Evolutionary conservation across 129 eudicot species (phyloP), one percentile per base, ranked within the genome.

Genomic region (Flaveria brownii): DNA sequence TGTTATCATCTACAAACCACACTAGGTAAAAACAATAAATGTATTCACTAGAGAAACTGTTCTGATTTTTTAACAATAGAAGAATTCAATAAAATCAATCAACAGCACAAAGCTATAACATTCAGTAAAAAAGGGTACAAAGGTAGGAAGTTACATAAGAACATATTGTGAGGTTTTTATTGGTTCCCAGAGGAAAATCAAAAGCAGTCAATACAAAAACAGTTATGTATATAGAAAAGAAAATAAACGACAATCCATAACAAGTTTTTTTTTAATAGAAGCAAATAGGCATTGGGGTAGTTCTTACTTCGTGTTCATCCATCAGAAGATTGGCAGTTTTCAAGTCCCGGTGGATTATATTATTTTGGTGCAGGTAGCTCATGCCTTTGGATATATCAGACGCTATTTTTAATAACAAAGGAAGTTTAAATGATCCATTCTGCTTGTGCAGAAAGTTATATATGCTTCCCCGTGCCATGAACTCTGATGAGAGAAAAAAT

Each of bases 321-420:
- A 90, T 86, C 4, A 90, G 82, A 55, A 90, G 93, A 83, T 90
- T 90, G 49, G 96, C 93, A 65, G 91, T 87, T 77, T 90, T 90
- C 65, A 90, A 74, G 82, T 90, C 96, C 82, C 96, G 81, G 79
- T 90, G 96, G 67, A 90, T 81, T 28, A 90, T 88, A 71, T 88
- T 88, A 72, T 90, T 86, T 69, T 86, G 89, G 76, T 90, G 96
- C 81, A 90, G 82, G 75, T 88, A 90, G 77, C 80, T 75, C 96
- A 90, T 90, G 56, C 96, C 96, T 77, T 84, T 88, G 12, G 89
- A 86, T 75, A 88, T 78, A 84, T 90, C 93, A 68, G 88, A 80
- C 9, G 96, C 93, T 57, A 86, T 89, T 84, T 88, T 88, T 25
- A 90, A 84, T 70, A 90, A 57, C 30, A 81, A 41, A 45, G 90